Conservation (phyloP, 139 green algal species). For the Auxenochlorella protothecoides region DNA sequence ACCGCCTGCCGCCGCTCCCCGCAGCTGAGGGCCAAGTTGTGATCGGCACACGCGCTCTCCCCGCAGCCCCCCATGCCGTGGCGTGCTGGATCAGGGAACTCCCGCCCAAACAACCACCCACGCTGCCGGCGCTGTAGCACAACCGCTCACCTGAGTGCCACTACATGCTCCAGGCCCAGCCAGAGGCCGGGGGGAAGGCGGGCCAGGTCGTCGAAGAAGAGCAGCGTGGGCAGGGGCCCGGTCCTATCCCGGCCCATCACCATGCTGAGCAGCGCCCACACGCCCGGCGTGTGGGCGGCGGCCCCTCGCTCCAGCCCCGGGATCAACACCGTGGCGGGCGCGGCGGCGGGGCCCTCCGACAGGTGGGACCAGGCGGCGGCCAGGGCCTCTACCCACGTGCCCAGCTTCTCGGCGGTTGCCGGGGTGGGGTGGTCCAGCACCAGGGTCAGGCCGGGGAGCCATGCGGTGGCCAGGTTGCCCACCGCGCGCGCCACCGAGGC, state of each 20-base stretch:
- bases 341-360: not conserved
- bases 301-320: slow-evolving; percentile 7
- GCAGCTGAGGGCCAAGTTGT: not conserved
- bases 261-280: no score
- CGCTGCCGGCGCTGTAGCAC: not conserved
- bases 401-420: slow-evolving; percentile 54
- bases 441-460: slow-evolving; percentile 19
- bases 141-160: slow-evolving; percentile 47
- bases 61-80: not conserved
- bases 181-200: slow-evolving; percentile 32
- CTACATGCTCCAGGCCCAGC: slow-evolving; percentile 57
- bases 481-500: no score
- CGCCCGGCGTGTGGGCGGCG: no score
- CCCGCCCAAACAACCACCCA: not conserved
- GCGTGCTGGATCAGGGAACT: not conserved
- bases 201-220: slow-evolving; percentile 51
- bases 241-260: not conserved
- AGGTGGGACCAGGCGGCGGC: slow-evolving; percentile 45
- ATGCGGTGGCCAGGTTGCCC: no score
- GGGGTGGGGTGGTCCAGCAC: slow-evolving; percentile 62
- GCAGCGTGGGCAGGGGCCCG: slow-evolving; percentile 29
- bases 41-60: no score
- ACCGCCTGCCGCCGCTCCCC: not conserved
- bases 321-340: slow-evolving; percentile 12
- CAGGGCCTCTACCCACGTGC: slow-evolving; percentile 67